Base-by-base conservation (phyloP, 345 rosid genomes). In the Barbarea vulgaris region DNA sequence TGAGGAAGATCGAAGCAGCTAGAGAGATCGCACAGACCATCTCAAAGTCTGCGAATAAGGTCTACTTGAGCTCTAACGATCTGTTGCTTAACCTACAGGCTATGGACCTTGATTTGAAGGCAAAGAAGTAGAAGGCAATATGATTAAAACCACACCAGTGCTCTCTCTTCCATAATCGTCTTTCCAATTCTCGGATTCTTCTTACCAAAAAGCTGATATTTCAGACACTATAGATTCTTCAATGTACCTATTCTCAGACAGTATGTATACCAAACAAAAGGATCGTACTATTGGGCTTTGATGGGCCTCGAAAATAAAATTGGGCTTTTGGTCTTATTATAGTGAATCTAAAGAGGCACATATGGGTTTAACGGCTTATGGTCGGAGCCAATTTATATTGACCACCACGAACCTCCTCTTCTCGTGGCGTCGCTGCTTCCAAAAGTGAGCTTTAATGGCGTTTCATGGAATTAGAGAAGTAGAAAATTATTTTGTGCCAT, bases 21-120 rank as follows among this genome's bases (percentile, higher is more conserved):
- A 87, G 97, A 84, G 96, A 92, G 70, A 92, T 89, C 6, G 93
- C 97, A 1, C 86, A 87, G 0, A 92, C 88, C 3, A 92, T 92
- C 4, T 53, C 96, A 1, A 73, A 71, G 33, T 84, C 93, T 2
- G 73, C 79, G 41, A 89, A 90, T 85, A 88, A 81, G 76, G 89
- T 88, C 31, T 92, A 75, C 84, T 82, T 92, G 71, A 80, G 84
- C 58, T 84, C 97, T 0, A 61, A 81, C 9, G 96, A 90, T 76
- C 81, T 92, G 73, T 68, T 92, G 73, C 86, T 92, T 78, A 88
- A 87, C 82, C 69, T 72, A 17, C 76, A 72, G 61, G 76, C 68
- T 13, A 72, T 72, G 76, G 61, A 72, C 61, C 68, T 54, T n/a
- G 72, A 74, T 14, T 17, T 54, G 24, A 52, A 61, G 33, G 73